Conservation (phyloP, 176 grass and related monocot genomes). For the Metroxylon sagu region DNA sequence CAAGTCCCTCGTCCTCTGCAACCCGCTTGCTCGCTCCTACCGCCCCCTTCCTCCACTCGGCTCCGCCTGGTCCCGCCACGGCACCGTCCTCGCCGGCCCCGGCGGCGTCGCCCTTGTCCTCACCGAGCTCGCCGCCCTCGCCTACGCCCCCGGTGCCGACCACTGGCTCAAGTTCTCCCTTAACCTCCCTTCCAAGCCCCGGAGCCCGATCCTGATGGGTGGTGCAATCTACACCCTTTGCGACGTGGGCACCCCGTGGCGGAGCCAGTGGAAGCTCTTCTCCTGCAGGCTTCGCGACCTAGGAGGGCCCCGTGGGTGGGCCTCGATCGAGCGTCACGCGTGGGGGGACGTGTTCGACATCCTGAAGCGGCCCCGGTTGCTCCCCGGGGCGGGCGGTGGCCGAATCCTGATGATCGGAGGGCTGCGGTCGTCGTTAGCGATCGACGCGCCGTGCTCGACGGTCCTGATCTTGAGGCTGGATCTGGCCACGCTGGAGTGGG, state of each 20-base stretch:
- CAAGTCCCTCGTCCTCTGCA: conserved; percentile 87
- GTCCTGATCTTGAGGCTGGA: conserved; percentile 86
- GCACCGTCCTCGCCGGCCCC: conserved; percentile 82
- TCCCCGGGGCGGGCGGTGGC: conserved; percentile 51
- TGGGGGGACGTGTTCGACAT: conserved; percentile 93
- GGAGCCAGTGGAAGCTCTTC: conserved; percentile 98
- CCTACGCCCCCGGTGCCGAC: conserved; percentile 47
- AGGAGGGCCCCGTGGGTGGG: conserved; percentile 53
- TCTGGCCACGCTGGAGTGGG: conserved; percentile 92
- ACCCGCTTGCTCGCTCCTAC: conserved; percentile 66
- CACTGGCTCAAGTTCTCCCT: conserved; percentile 90
- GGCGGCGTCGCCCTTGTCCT: conserved; percentile 60
- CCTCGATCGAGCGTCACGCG: conserved; percentile 42
- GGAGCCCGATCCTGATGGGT: conserved; percentile 74
- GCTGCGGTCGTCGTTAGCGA: conserved; percentile 64
- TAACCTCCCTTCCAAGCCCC: conserved; percentile 81
- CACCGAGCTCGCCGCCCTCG: conserved; percentile 81
- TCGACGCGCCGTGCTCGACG: conserved; percentile 83
- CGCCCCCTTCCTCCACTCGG: conserved; percentile 77
- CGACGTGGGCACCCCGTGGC: conserved; percentile 88
- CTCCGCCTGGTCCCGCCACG: conserved; percentile 97
- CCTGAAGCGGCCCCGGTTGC: conserved; percentile 82
- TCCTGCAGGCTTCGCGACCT: conserved; percentile 61
- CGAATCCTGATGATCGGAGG: conserved; percentile 90
- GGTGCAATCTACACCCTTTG: conserved; percentile 72